Evolutionary conservation across 2,329 filamentous ascomycete genomes (phyloP).

Genomic region (Reticulascus tulasneorum): DNA sequence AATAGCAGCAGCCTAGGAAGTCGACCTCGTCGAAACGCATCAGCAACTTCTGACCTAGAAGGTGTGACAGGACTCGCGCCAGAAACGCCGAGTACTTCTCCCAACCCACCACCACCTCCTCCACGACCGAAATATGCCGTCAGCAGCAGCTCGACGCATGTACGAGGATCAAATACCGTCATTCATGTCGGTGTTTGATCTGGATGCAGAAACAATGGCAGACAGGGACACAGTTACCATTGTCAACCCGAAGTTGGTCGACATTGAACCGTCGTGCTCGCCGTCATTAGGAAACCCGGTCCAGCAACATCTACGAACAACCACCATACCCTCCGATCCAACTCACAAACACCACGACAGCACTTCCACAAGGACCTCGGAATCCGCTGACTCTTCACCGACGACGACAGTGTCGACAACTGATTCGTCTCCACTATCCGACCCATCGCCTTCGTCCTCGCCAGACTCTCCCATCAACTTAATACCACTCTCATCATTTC

Average conservation of each 20-base stretch:
- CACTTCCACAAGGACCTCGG: conserved; percentile 72
- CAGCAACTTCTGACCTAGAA: too few relatives aligned
- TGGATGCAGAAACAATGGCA: conserved; percentile 53
- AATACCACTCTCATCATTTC: conserved; percentile 66
- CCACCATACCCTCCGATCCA: conserved; percentile 39
- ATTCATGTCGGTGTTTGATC: conserved; percentile 72
- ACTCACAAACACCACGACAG: conserved; percentile 71
- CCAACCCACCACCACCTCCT: neutral
- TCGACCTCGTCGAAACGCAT: too few relatives aligned
- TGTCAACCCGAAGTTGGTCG: conserved; percentile 49
- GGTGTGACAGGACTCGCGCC: neutral
- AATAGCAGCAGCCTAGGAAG: neutral
- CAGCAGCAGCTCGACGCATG: conserved; percentile 55
- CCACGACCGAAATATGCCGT: conserved; percentile 49
- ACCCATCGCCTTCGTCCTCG: conserved; percentile 86
- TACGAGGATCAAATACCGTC: conserved; percentile 70
- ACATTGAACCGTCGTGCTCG: conserved; percentile 34
- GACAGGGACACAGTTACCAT: conserved; percentile 51
- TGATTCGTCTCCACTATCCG: conserved; percentile 84
- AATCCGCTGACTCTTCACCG: conserved; percentile 89
- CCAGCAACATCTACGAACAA: conserved; percentile 33
- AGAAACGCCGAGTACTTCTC: too few relatives aligned
- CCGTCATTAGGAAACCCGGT: conserved; percentile 32
- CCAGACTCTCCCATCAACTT: conserved; percentile 83
- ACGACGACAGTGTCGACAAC: conserved; percentile 92